These are phyloP conservation scores for Microbotryum scabiosae DNA, from an alignment of 1,284 basidiomycete genomes.

Conservation along the genomic window DNA sequence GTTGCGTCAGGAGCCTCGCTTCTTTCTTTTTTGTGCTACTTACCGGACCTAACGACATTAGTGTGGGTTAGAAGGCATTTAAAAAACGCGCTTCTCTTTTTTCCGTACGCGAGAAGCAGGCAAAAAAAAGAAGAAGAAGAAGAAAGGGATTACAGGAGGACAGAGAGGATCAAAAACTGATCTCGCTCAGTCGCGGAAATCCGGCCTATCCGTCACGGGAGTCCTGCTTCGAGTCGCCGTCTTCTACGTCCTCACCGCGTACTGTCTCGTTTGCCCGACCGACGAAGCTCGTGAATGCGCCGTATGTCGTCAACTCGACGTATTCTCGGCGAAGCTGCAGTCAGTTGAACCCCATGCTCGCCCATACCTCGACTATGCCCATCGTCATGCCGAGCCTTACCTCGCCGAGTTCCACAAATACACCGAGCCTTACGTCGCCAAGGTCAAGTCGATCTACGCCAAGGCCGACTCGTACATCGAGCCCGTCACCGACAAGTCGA, in stretches of 20 bases:
- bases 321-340: background rate
- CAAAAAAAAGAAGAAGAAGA: no score
- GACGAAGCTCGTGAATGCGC: constrained; percentile 15
- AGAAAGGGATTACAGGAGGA: no score
- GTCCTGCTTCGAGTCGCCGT: constrained; percentile 21
- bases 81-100: no score
- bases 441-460: constrained; percentile 18
- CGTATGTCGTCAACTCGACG: constrained; percentile 20
- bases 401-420: constrained; percentile 1
- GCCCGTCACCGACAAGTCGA: constrained; percentile 7
- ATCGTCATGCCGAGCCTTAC: constrained; percentile 21
- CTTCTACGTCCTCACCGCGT: constrained; percentile 27
- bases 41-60: no score
- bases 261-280: constrained; percentile 26
- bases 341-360: constrained; percentile 12
- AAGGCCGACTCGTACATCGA: constrained; percentile 12
- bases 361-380: constrained; percentile 17
- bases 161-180: no score
- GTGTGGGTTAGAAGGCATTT: no score
- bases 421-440: constrained; percentile 13
- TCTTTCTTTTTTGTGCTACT: no score
- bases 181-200: no score
- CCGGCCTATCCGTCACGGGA: constrained; percentile 12
- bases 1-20: no score
- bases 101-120: no score